Evolutionary conservation across 257 asterid species (phyloP), one percentile per base, ranked within the genome.

Genomic region (Nemophila menziesii): DNA sequence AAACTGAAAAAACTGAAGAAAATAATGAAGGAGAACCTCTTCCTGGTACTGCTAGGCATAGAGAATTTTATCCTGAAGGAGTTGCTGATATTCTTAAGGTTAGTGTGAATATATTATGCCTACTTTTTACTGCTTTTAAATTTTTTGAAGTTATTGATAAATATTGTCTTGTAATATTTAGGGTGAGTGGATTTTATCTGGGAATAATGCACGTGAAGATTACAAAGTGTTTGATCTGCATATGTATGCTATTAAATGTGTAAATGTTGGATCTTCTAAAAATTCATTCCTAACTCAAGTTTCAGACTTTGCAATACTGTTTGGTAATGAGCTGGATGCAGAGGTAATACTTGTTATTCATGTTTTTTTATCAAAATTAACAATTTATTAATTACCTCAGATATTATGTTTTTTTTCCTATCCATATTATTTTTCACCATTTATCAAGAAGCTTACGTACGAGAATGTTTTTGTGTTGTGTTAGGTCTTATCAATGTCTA

Each of bases 51-150:
- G 82, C 96, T 34, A 78, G 94, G 78, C 98, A 90, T 56, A 77
- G 98, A 65, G 98, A 90, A 57, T 90, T 90, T 67, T 90, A 85
- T 73, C 98, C 98, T 38, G 98, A 90, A 74, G 98, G 96, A 26
- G 94, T 90, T 57, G 94, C 98, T 67, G 82, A 72, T 53, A 56
- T 73, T 70, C 96, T 90, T 39, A 80, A 46, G 87, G 98, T 90
- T 61, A 56, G 84, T 71, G 58, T 46, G n/a, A n/a, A n/a, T n/a
- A n/a, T n/a, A n/a, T n/a, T n/a, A n/a, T n/a, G n/a, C n/a, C n/a
- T n/a, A n/a, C n/a, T n/a, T n/a, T n/a, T n/a, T n/a, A n/a, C n/a
- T n/a, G n/a, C n/a, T n/a, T n/a, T n/a, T n/a, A n/a, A n/a, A n/a
- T n/a, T n/a, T n/a, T n/a, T n/a, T n/a, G n/a, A n/a, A n/a, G n/a